Conservation (phyloP, 176 grass and related monocot species). For the Avena sativa region DNA sequence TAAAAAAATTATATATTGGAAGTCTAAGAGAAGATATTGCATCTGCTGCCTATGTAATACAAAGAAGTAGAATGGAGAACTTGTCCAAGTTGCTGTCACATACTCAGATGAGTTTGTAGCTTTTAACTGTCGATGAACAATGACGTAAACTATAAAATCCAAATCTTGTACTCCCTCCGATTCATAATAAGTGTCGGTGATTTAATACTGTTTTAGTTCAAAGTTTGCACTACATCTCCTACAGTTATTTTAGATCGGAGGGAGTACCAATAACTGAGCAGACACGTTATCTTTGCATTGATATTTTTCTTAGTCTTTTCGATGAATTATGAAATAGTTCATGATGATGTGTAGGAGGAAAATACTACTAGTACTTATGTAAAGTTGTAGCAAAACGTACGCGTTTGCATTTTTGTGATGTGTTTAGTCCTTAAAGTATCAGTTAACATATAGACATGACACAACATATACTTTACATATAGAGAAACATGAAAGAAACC, state of each 20-base stretch:
- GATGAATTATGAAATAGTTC: neutral
- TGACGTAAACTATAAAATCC: too few species aligned
- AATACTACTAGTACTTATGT: neutral
- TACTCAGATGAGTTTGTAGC: too few species aligned
- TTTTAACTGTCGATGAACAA: too few species aligned
- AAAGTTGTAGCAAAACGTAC: neutral
- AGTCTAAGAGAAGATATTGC: neutral
- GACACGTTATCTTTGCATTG: neutral
- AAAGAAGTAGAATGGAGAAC: neutral
- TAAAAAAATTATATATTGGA: neutral
- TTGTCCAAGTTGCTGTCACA: too few species aligned
- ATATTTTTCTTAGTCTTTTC: neutral
- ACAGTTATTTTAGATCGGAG: too few species aligned
- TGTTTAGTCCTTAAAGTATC: neutral
- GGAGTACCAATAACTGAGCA: too few species aligned
- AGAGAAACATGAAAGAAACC: neutral
- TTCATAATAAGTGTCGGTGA: too few species aligned
- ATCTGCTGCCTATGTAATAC: constrained; percentile 6
- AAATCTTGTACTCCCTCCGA: too few species aligned
- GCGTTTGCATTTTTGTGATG: neutral
- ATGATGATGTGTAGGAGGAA: neutral
- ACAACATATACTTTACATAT: neutral
- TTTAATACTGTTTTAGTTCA: too few species aligned
- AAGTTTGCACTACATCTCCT: too few species aligned
- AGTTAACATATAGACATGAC: neutral